Evolutionary conservation across 139 green algal species (phyloP), one percentile per base, ranked within the genome.

Genomic region (Micractinium conductrix): DNA sequence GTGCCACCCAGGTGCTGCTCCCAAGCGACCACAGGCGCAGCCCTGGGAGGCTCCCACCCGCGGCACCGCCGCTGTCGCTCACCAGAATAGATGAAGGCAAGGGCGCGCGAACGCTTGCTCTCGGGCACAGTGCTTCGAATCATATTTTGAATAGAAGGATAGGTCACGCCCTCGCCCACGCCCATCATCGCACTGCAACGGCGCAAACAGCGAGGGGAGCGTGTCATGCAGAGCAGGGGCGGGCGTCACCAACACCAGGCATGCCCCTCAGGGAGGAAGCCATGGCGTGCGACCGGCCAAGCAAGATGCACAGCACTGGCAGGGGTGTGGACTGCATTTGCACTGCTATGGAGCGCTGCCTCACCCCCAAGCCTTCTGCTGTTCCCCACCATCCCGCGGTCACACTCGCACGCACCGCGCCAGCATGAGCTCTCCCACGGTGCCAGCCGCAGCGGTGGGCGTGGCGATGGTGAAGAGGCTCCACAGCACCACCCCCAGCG

Each of bases 141-240:
- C 4, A 95, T 72, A 68, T 90, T 92, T 83, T 95, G 92, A 86
- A 96, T 92, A 48, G 90, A 93, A 10, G 94, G 94, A 74, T 96
- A 97, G 0, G 93, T 92, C 8, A 96, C 93, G n/a, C 94, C 94
- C 87, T 97, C 95, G 24, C 93, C 93, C 10, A 94, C 80, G 2
- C 94, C 94, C 94, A 97, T 97, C 10, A 89, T 37, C 0, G 88
- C 86, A 1, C 92, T 84, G 55, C 80, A 79, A n/a, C n/a, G n/a
- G n/a, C n/a, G n/a, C n/a, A n/a, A n/a, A n/a, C n/a, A n/a, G n/a
- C n/a, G n/a, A n/a, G n/a, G n/a, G n/a, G n/a, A n/a, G n/a, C n/a
- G n/a, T n/a, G n/a, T n/a, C n/a, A n/a, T n/a, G n/a, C n/a, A n/a
- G n/a, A n/a, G n/a, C n/a, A n/a, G n/a, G n/a, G n/a, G n/a, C n/a